Base-by-base conservation (phyloP, 2,329 filamentous ascomycete species). In the Arthrobotrys entomopaga region DNA sequence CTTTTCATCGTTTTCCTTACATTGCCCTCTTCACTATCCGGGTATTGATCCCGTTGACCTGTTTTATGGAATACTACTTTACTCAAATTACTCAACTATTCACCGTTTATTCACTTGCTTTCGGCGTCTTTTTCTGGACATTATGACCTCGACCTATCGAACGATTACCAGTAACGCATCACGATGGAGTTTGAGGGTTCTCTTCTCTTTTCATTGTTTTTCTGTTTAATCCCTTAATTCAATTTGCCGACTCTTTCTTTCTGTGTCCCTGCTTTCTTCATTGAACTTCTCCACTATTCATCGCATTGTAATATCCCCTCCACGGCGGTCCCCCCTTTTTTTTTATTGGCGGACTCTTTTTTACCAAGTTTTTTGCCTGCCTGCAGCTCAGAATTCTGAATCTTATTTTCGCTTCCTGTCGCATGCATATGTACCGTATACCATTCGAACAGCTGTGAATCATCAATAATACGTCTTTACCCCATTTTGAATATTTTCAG, bases 151-250 rank as follows among this genome's bases (percentile, higher is more conserved):
- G 46, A 26, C n/a, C 29, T 43, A 43, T 52, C 61, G 26, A 10
- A 61, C 40, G 42, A 20, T 56, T 60, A 60, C 60, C 60, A 56
- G 60, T 34, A 48, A 74, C 63, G 63, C 63, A 74, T 74, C 57
- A 67, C 57, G 57, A 59, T 26, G 70, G 63, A 67, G 63, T 74
- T 67, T 19, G 42, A 56, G 40, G 54, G 34, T 20, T 60, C 57
- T 54, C 15, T 65, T 42, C 13, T 40, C 42, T 46, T 46, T 34
- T 10, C 7, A 19, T 46, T 46, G 42, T 46, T n/a, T 10, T 46
- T 46, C 42, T 6, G 1, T 34, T n/a, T 46, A 19, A 46, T 46
- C 8, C 3, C n/a, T 46, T 46, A 5, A 5, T 13, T 13, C 6
- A 19, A 46, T 46, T 34, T 2, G 29, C 10, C 29, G 42, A 19